phyloP scores from a whole-genome alignment of 257 asterid species.

The Solanum infundibuliforme region DNA sequence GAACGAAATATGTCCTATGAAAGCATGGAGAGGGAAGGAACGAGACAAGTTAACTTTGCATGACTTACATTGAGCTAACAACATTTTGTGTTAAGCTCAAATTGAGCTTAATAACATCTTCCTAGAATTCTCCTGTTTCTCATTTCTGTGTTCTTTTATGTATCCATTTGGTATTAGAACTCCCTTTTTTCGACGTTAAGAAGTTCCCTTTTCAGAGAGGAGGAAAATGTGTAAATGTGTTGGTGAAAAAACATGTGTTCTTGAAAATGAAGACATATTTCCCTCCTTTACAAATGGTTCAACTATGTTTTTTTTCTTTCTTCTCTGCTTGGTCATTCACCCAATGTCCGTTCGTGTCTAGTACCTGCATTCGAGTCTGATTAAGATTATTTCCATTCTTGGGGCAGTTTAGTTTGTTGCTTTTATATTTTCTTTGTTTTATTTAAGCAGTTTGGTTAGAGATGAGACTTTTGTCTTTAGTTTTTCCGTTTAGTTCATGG shows the following conservation, averaged over 20 bases:
- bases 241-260: background rate
- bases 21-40: background rate
- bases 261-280: background rate
- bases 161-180: background rate
- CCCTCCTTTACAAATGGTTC: background rate
- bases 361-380: background rate
- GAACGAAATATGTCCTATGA: background rate
- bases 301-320: background rate
- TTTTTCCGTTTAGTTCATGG: background rate
- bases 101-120: background rate
- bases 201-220: background rate
- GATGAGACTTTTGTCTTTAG: background rate
- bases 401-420: background rate
- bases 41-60: background rate
- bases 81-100: background rate
- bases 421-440: background rate
- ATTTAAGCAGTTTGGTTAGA: background rate
- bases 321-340: background rate
- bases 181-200: background rate
- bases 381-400: background rate
- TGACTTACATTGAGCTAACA: background rate
- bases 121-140: background rate
- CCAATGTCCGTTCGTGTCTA: background rate
- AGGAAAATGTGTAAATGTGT: background rate
- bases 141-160: background rate